Conservation (phyloP, 139 green algal genomes). For the Bryopsis sp. region DNA sequence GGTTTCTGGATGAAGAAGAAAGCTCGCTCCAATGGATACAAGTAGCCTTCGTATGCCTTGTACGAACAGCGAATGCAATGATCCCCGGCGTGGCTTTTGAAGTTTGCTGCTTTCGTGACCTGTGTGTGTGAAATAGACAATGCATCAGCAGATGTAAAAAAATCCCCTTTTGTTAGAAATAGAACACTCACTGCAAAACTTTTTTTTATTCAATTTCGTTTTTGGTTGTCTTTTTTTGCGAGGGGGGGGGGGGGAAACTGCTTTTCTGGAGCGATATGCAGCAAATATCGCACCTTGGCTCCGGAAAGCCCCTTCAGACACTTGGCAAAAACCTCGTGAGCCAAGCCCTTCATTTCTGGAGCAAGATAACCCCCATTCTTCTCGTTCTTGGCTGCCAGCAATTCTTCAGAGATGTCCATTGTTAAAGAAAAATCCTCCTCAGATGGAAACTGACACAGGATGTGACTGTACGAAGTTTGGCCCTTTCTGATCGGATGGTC, state of each 20-base stretch:
- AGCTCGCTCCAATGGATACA: slow-evolving; percentile 90
- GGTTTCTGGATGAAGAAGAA: slow-evolving; percentile 99
- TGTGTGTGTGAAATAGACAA: too few species aligned
- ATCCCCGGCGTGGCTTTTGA: slow-evolving; percentile 28
- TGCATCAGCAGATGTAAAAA: too few species aligned
- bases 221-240: too few species aligned
- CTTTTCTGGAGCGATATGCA: too few species aligned
- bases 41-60: slow-evolving; percentile 65
- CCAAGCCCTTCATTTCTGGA: slow-evolving; percentile 36
- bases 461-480: slow-evolving; percentile 90
- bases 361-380: slow-evolving; percentile 34
- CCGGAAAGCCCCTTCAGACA: slow-evolving; percentile 71
- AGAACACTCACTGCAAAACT: too few species aligned
- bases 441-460: slow-evolving; percentile 82
- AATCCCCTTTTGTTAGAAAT: too few species aligned
- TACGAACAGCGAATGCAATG: slow-evolving; percentile 69
- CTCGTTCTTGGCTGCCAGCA: slow-evolving; percentile 69
- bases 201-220: too few species aligned
- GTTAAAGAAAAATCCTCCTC: slow-evolving; percentile 71
- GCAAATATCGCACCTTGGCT: too few species aligned
- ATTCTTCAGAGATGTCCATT: slow-evolving; percentile 69
- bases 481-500: slow-evolving; percentile 94
- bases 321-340: slow-evolving; percentile 80
- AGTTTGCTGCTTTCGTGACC: slow-evolving; percentile 26
- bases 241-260: too few species aligned